phyloP scores from a whole-genome alignment of 768 basidiomycete genomes.

The Suillus hirtellus region DNA sequence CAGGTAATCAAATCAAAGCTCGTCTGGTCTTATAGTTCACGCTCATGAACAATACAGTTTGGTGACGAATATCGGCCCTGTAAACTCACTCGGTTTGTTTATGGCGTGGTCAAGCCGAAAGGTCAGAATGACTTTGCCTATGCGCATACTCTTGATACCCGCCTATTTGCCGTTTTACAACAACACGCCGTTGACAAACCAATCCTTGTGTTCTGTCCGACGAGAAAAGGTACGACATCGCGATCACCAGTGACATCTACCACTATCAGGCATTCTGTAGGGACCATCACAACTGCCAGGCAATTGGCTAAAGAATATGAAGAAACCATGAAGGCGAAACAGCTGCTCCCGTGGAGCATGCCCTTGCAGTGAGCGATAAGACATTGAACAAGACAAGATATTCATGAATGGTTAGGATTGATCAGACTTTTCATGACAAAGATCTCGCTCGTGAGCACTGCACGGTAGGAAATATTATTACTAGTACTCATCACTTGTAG shows the following conservation, averaged over 20 bases:
- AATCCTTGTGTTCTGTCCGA: slow-evolving; percentile 85
- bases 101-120: slow-evolving; percentile 63
- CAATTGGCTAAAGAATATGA: slow-evolving; percentile 73
- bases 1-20: slow-evolving; percentile 47
- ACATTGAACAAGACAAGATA: not conserved
- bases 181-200: slow-evolving; percentile 79
- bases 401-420: slow-evolving; percentile 42
- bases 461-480: slow-evolving; percentile 18
- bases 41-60: slow-evolving; percentile 53
- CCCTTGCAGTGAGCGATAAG: slow-evolving; percentile 42
- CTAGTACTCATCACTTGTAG: slow-evolving; percentile 33
- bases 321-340: slow-evolving; percentile 49
- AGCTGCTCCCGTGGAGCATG: slow-evolving; percentile 67
- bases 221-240: slow-evolving; percentile 66
- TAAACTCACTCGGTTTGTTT: slow-evolving; percentile 69
- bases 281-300: slow-evolving; percentile 69
- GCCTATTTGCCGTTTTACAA: slow-evolving; percentile 71
- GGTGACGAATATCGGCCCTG: slow-evolving; percentile 92
- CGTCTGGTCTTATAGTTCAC: not conserved
- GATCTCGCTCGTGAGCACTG: slow-evolving; percentile 51
- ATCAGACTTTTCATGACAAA: slow-evolving; percentile 64
- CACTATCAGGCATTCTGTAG: slow-evolving; percentile 29
- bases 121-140: slow-evolving; percentile 82
- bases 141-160: slow-evolving; percentile 65
- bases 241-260: slow-evolving; percentile 2